Base-by-base conservation (phyloP, 2,329 filamentous ascomycete genomes). In the Cladosporium sp. region DNA sequence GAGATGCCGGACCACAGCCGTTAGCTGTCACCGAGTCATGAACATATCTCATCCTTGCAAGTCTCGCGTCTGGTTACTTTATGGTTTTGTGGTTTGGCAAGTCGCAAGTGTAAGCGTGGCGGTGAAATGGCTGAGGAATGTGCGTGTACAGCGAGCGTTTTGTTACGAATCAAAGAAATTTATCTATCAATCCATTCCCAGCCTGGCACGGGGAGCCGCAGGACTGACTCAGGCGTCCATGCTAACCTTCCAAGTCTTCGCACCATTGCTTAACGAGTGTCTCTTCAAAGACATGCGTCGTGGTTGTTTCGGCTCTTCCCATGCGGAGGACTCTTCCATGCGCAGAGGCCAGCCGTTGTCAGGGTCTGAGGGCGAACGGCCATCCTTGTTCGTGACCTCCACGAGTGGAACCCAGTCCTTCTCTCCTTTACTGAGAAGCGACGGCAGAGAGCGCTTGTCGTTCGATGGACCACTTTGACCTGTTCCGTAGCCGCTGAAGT, bases 361-460 rank as follows among this genome's bases (percentile, higher is more conserved):
- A 47, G 43, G 43, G 15, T 50, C 17, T 22, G 47, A 37, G 12
- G 30, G 47, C 19, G 17, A 25, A 19, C 19, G 25, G 15, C 25
- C 43, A 28, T 47, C 43, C 15, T 30, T 47, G 43, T 9, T 47
- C 19, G 20, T 11, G 43, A 28, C 25, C 38, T 56, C 54, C 30
- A 56, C 54, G 11, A 56, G 42, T 6, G 54, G 54, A 38, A 56
- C 47, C 17, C 34, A 47, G 43, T 56, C 42, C 34, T 56, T 56
- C 19, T 56, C 54, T 28, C 38, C 28, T 11, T 49, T 47, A 8
- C 34, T 30, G 20, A 49, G 37, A 5, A 47, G 17, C 14, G 52
- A 30, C 8, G 42, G 42, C 42, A 36, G 30, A 28, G 54, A 56
- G 8, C 42, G 42, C 20, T 56, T 47, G 20, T 47, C 54, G 15